Conservation (phyloP, 2,329 filamentous ascomycete genomes). For the Cladosporium sp. region DNA sequence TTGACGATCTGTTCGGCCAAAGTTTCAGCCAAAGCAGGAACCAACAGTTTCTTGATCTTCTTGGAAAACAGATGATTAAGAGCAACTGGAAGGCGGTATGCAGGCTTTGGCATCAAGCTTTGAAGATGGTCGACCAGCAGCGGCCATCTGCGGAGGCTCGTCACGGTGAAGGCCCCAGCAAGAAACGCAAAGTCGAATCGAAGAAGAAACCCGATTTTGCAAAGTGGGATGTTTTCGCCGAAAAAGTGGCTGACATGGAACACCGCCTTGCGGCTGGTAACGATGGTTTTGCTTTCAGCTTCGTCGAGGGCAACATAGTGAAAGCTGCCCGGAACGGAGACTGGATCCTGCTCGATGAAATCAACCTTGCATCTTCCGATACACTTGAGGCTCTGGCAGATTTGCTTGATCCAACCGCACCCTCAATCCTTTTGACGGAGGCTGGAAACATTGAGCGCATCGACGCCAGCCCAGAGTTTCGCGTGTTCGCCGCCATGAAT, state of each 20-base stretch:
- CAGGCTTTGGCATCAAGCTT: conserved; percentile 80
- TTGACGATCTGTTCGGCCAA: conserved; percentile 78
- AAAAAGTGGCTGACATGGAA: conserved; percentile 70
- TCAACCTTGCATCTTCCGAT: conserved; percentile 91
- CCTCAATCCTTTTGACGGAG: conserved; percentile 85
- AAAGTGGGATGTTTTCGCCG: conserved; percentile 75
- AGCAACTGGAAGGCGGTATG: conserved; percentile 83
- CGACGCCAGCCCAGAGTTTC: conserved; percentile 82
- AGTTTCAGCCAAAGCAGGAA: conserved; percentile 89
- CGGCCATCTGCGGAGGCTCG: conserved; percentile 43
- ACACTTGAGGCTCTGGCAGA: conserved; percentile 91
- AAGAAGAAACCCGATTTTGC: conserved; percentile 42
- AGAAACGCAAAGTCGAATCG: conserved; percentile 61
- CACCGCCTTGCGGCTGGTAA: conserved; percentile 67
- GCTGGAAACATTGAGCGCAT: conserved; percentile 89
- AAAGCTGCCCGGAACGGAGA: conserved; percentile 94
- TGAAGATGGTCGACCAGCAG: conserved; percentile 71
- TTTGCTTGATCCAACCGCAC: conserved; percentile 66
- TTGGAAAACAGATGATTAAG: conserved; percentile 72
- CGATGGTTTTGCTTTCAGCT: conserved; percentile 83
- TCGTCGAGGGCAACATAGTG: conserved; percentile 91
- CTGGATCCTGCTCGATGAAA: conserved; percentile 95
- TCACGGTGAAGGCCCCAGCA: conserved; percentile 56
- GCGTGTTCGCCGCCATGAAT: conserved; percentile 98
- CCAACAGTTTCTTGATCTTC: conserved; percentile 72